Evolutionary conservation across 2,329 filamentous ascomycete species (phyloP).

Genomic region (Xylariaceae sp.): DNA sequence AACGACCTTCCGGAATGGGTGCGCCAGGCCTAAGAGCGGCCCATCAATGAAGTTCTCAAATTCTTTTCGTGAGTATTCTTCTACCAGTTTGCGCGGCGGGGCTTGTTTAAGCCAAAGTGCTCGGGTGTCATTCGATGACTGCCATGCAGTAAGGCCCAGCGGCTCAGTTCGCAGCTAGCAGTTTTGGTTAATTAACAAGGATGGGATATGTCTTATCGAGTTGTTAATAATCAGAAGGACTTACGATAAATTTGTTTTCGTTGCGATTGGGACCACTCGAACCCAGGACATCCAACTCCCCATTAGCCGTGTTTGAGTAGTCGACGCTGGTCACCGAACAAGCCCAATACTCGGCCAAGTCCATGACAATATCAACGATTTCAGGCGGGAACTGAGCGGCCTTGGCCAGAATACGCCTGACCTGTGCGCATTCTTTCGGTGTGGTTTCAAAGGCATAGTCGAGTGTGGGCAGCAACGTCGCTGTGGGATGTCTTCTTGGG

Average conservation of each 20-base stretch:
- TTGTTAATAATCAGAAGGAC: neutral
- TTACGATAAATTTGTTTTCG: constrained; percentile 40
- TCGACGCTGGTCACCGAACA: constrained; percentile 37
- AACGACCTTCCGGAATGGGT: constrained; percentile 55
- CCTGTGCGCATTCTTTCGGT: constrained; percentile 42
- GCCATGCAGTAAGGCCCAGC: constrained; percentile 35
- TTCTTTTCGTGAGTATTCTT: constrained; percentile 32
- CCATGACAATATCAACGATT: constrained; percentile 50
- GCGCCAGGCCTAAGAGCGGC: constrained; percentile 36
- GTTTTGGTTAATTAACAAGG: neutral
- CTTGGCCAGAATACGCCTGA: constrained; percentile 43
- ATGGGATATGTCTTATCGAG: neutral
- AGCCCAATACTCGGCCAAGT: constrained; percentile 59
- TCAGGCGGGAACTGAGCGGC: constrained; percentile 46
- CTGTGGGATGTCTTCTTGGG: neutral
- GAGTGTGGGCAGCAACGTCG: constrained; percentile 4
- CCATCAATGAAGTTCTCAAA: constrained; percentile 37
- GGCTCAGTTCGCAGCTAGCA: constrained; percentile 38
- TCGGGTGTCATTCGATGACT: constrained; percentile 21
- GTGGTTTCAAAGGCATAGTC: constrained; percentile 17
- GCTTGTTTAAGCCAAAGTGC: constrained; percentile 24
- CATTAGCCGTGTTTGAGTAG: constrained; percentile 17
- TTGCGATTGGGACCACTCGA: constrained; percentile 1
- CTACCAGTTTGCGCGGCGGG: constrained; percentile 17
- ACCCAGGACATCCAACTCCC: constrained; percentile 17